Evolutionary conservation across 805 yeast species (phyloP), one percentile per base, ranked within the genome.

Genomic region (Cyberlindnera xishuangbannaensis): DNA sequence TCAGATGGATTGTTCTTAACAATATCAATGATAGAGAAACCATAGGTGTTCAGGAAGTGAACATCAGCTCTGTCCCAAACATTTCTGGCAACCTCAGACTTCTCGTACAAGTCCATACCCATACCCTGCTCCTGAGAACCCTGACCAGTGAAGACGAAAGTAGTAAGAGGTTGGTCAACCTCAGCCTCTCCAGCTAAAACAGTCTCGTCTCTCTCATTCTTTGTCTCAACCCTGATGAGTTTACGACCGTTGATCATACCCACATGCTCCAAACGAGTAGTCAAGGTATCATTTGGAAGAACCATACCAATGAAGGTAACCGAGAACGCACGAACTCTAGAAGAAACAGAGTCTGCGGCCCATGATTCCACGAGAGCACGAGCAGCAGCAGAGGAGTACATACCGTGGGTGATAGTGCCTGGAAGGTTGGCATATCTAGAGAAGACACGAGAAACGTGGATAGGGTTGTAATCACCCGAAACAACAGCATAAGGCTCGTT

Each of bases 121-220:
- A 92, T 92, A 61, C 97, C 97, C 70, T 94, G 98, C 64, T 94
- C 98, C 67, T 92, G 99, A 41, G 98, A 90, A 62, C 99, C 99
- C 72, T 92, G 99, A 58, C 98, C 99, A 46, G 99, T 92, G 68
- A 94, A 92, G 38, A 92, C 95, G 60, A 84, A 92, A 15, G 98
- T 83, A 27, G 97, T 84, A 34, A 81, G 83, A 21, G 99, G 98
- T 68, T 92, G 99, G 52, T 92, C 97, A 54, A 94, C 88, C 69
- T 92, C 98, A 36, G 99, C 99, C 68, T 86, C 95, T 66, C 97
- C 99, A 34, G 72, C 61, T 51, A 92, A 71, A 15, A 92, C 98
- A 40, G 73, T 74, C 38, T 76, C 88, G 39, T 90, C 81, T 52
- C 81, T 86, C 47, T 75, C 76, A 63, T 87, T 87, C 64, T 73